A percentile compares a stretch with the other conserved stretches of the same genome.
These are phyloP conservation scores for Penicillium sp. DNA, from an alignment of 2,329 filamentous ascomycete genomes.

Conservation along the genomic window DNA sequence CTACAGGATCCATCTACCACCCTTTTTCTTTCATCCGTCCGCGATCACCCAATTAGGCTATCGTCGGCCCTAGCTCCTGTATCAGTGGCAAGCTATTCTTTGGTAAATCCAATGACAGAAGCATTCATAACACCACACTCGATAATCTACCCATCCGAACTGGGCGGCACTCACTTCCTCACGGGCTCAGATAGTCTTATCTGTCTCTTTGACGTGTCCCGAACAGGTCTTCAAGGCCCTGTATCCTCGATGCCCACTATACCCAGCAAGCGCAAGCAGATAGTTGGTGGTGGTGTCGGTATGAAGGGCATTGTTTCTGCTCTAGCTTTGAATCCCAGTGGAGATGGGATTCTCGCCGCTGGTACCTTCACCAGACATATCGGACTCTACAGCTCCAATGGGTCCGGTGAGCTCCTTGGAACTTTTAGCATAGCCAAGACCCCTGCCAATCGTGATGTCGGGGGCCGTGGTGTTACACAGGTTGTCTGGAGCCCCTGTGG, in stretches of 20 bases:
- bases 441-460: slow-evolving; percentile 37
- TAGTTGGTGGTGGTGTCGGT: slow-evolving; percentile 46
- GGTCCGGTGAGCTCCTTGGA: slow-evolving; percentile 49
- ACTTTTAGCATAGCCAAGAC: slow-evolving; percentile 49
- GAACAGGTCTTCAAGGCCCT: slow-evolving; percentile 47
- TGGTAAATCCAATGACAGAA: slow-evolving; percentile 55
- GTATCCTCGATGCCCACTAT: slow-evolving; percentile 46
- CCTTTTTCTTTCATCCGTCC: slow-evolving; percentile 50
- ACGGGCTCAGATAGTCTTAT: slow-evolving; percentile 55
- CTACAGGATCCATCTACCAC: slow-evolving; percentile 49
- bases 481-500: slow-evolving; percentile 57
- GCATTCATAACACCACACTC: slow-evolving; percentile 53
- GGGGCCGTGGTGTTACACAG: slow-evolving; percentile 54
- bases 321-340: slow-evolving; percentile 44
- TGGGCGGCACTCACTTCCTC: slow-evolving; percentile 51
- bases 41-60: slow-evolving; percentile 55
- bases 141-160: slow-evolving; percentile 49
- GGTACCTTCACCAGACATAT: slow-evolving; percentile 56
- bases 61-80: slow-evolving; percentile 52
- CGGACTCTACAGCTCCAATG: slow-evolving; percentile 53
- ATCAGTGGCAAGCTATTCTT: slow-evolving; percentile 52
- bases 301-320: slow-evolving; percentile 57
- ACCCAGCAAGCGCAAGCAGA: slow-evolving; percentile 47
- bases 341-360: slow-evolving; percentile 52
- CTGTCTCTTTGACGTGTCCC: slow-evolving; percentile 54